A percentile compares a stretch with the other conserved stretches of the same genome.
phyloP scores from a whole-genome alignment of 1,284 basidiomycete species.

The Coriolopsis trogii region DNA sequence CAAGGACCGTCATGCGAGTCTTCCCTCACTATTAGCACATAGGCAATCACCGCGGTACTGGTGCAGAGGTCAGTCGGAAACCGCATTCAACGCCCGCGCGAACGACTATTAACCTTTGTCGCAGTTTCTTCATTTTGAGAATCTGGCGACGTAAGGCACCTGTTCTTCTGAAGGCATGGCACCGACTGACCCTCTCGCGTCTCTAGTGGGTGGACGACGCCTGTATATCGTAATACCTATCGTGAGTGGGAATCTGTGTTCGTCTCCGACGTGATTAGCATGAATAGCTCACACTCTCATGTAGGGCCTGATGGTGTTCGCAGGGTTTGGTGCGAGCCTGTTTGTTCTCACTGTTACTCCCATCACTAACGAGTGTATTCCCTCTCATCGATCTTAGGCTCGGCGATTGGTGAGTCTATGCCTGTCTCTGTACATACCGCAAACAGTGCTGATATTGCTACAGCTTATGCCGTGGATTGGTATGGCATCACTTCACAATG shows the following conservation, averaged over 20 bases:
- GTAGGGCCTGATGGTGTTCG: constrained; percentile 45
- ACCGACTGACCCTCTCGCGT: background rate
- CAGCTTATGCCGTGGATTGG: no score
- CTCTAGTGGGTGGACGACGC: constrained; percentile 48
- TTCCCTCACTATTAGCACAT: background rate
- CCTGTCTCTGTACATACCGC: no score
- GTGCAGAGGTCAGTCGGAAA: constrained; percentile 51
- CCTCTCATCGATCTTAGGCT: background rate
- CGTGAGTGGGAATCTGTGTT: constrained; percentile 37
- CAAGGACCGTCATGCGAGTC: background rate
- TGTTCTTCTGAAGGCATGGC: background rate
- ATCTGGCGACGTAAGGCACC: constrained; percentile 42
- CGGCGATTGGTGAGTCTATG: constrained; percentile 1
- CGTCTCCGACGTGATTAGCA: background rate
- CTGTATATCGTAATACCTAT: constrained; percentile 40
- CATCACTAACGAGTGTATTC: background rate
- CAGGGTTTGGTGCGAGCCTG: constrained; percentile 45
- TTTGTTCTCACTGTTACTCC: background rate
- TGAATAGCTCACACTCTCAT: background rate
- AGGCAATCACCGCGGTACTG: constrained; percentile 55
- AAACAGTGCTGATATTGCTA: no score
- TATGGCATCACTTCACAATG: no score
- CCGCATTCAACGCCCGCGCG: background rate
- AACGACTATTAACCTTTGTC: background rate
- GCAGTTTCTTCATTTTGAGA: constrained; percentile 51